phyloP scores from a whole-genome alignment of 2,329 filamentous ascomycete species.

The Colletotrichum abscissum region DNA sequence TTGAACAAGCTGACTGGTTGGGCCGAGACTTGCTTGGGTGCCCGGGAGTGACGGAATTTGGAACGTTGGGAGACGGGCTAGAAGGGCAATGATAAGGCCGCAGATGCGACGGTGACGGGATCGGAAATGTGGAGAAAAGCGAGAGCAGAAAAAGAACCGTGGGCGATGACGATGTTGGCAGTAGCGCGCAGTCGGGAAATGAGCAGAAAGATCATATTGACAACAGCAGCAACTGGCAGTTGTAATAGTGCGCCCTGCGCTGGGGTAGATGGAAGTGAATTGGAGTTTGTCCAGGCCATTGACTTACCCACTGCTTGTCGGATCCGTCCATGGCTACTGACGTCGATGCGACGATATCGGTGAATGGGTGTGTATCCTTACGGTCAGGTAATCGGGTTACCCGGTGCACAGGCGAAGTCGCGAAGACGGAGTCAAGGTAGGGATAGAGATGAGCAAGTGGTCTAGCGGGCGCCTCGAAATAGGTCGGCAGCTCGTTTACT shows the following conservation, averaged over 20 bases:
- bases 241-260: background rate
- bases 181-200: background rate
- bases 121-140: slow-evolving; percentile 9
- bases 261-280: background rate
- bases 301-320: slow-evolving; percentile 63
- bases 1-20: background rate
- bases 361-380: background rate
- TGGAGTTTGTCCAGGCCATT: slow-evolving; percentile 6
- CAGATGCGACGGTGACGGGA: slow-evolving; percentile 17
- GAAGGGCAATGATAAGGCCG: slow-evolving; percentile 23
- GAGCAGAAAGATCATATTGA: slow-evolving; percentile 13
- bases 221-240: slow-evolving; percentile 9
- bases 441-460: background rate
- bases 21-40: slow-evolving; percentile 6
- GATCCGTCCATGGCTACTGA: slow-evolving; percentile 36
- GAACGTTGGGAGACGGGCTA: background rate
- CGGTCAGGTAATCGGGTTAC: background rate
- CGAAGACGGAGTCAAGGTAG: background rate
- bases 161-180: slow-evolving; percentile 26
- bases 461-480: background rate
- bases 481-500: background rate
- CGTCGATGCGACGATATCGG: background rate
- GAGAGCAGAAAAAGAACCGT: slow-evolving; percentile 16
- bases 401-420: background rate
- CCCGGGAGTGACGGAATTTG: slow-evolving; percentile 29